These are phyloP conservation scores for Microascus cirrosus DNA, from an alignment of 2,329 filamentous ascomycete genomes.

Conservation along the genomic window DNA sequence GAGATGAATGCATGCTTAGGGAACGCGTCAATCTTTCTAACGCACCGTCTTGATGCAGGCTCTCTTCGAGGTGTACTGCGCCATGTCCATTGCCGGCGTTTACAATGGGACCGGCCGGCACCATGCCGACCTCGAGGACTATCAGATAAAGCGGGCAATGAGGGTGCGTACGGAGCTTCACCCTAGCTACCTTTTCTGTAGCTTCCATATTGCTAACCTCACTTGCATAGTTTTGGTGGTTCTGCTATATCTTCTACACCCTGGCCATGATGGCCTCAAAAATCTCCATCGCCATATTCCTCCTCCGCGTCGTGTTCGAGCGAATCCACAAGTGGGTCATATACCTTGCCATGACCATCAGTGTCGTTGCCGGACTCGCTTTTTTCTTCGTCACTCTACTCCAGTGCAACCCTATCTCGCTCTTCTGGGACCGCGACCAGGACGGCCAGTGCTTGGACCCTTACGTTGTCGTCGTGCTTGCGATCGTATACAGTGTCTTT, in stretches of 20 bases:
- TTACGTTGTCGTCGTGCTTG: slow-evolving; percentile 36
- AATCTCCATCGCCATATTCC: slow-evolving; percentile 29
- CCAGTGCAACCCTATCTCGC: slow-evolving; percentile 26
- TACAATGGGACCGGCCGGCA: slow-evolving; percentile 28
- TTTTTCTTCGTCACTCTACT: slow-evolving; percentile 30
- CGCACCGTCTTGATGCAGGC: slow-evolving; percentile 12
- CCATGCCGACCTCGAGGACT: slow-evolving; percentile 15
- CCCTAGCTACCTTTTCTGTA: slow-evolving; percentile 9
- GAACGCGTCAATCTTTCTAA: neutral
- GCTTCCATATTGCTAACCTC: slow-evolving; percentile 6
- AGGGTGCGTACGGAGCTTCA: slow-evolving; percentile 14
- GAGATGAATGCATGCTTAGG: neutral
- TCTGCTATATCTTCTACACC: slow-evolving; percentile 24
- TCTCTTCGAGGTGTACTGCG: slow-evolving; percentile 22
- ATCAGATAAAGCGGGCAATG: slow-evolving; percentile 18
- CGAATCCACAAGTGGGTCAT: slow-evolving; percentile 22
- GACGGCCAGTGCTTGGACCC: slow-evolving; percentile 23
- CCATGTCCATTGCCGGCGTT: slow-evolving; percentile 22
- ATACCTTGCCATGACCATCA: slow-evolving; percentile 20
- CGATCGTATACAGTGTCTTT: slow-evolving; percentile 37
- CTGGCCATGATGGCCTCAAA: slow-evolving; percentile 25
- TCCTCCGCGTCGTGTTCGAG: slow-evolving; percentile 25
- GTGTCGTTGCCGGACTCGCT: slow-evolving; percentile 21
- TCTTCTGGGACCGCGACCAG: slow-evolving; percentile 25
- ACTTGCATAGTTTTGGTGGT: slow-evolving; percentile 20